phyloP scores from a whole-genome alignment of 305 asterid genomes.

The Fraxinus dipetala region DNA sequence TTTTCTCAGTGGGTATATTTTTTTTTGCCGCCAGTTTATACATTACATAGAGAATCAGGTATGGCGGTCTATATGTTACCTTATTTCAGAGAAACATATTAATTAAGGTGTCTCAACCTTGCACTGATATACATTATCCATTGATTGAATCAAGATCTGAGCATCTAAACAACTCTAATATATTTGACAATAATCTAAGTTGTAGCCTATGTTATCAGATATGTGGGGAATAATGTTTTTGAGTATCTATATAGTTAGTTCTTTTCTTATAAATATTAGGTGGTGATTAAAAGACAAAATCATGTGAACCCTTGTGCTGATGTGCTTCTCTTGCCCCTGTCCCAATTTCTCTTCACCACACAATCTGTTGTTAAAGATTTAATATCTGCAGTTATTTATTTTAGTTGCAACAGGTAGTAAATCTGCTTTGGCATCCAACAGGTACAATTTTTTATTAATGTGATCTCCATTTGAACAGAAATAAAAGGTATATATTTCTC shows the following conservation, averaged over 20 bases:
- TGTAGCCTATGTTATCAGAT: neutral
- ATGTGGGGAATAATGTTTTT: slow-evolving; percentile 9
- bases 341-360: neutral
- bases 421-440: neutral
- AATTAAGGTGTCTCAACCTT: neutral
- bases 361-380: neutral
- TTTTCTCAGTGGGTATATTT: neutral
- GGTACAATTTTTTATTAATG: neutral
- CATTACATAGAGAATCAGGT: neutral
- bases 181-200: neutral
- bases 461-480: neutral
- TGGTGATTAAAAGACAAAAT: neutral
- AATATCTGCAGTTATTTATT: neutral
- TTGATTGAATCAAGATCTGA: neutral
- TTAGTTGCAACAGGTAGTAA: neutral
- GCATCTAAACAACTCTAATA: neutral
- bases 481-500: neutral
- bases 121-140: neutral
- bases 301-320: neutral
- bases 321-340: neutral
- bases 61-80: neutral
- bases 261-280: neutral
- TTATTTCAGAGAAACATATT: neutral
- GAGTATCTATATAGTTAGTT: neutral
- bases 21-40: neutral